Base-by-base conservation (phyloP, 805 yeast genomes). In the Candida sphagnicola region DNA sequence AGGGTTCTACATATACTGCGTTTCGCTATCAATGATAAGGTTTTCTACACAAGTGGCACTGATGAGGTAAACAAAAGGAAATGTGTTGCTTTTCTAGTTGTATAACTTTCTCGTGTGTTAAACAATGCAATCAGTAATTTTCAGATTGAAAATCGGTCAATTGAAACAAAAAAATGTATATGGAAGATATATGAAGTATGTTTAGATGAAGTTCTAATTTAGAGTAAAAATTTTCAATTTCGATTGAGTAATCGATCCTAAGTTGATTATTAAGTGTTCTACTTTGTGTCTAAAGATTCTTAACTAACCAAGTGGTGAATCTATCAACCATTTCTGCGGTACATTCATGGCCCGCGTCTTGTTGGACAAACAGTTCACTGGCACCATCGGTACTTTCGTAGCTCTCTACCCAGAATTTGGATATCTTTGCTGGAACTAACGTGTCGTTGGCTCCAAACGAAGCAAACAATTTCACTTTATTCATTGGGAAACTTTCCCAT, bases 371-470 rank as follows among this genome's bases (percentile, higher is more conserved):
- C 5, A 50, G 44, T n/a, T 48, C 58, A 12, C 62, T 41, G 23
- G 40, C 46, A 3, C 42, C 43, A 40, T 58, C 64, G 11, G 59
- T 42, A 38, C 50, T 54, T 28, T 43, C 41, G 45, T 53, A 63
- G 37, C 56, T 34, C 4, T 61, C 64, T 12, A 53, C 44, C 68
- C 72, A 67, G 26, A 55, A 43, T 15, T 42, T 44, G 8, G 65
- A 47, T 21, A 65, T 56, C 23, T 45, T 47, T 2, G 61, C 54
- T 13, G 72, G 74, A 1, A 66, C 73, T 35, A 63, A 44, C 3
- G 50, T 53, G 37, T 68, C 74, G 8, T 50, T 53, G 10, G 47
- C 53, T 8, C 69, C 72, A 43, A 60, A 66, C 15, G 59, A 37
- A 1, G 72, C 72, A 48, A 60, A 67, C 46, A 65, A 31, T 32